These are phyloP conservation scores for Umbilicaria muhlenbergii DNA, from an alignment of 495 filamentous ascomycete species.

Conservation along the genomic window DNA sequence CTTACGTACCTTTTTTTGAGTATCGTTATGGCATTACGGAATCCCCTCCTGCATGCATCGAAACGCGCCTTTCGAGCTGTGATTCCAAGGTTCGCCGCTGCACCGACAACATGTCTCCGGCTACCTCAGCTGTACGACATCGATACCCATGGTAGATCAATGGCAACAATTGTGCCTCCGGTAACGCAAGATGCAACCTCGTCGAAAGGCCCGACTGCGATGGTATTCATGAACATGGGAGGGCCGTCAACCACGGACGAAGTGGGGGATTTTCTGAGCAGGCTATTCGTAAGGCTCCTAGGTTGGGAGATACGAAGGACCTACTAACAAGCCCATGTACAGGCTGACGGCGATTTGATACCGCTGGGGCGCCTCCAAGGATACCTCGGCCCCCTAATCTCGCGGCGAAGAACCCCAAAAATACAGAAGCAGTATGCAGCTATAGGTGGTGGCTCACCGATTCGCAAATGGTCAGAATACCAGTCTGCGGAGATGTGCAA, in stretches of 20 bases:
- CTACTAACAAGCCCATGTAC: neutral
- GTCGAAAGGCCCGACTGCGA: constrained; percentile 65
- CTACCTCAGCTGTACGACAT: neutral
- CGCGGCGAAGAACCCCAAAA: constrained; percentile 76
- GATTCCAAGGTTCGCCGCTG: too few relatives aligned
- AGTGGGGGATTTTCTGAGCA: constrained; percentile 82
- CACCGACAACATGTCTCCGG: too few relatives aligned
- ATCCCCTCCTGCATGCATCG: constrained; percentile 13
- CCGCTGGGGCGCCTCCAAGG: constrained; percentile 86
- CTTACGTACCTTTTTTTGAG: too few relatives aligned
- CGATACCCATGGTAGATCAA: constrained; percentile 19
- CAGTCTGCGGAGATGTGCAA: constrained; percentile 93
- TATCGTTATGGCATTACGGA: constrained; percentile 23
- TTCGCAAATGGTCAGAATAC: constrained; percentile 93
- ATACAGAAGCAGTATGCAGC: constrained; percentile 89
- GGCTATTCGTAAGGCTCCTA: constrained; percentile 59
- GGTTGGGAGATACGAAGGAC: neutral
- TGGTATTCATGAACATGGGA: constrained; percentile 99
- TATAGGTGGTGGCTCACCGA: constrained; percentile 93
- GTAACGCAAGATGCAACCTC: constrained; percentile 53
- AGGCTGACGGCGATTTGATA: constrained; percentile 91
- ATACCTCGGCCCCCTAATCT: constrained; percentile 80
- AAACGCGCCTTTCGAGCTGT: neutral
- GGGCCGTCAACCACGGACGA: constrained; percentile 79
- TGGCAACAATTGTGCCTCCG: constrained; percentile 57